These are phyloP conservation scores for Wallacemonas sp. DNA, from an alignment of 208 protist species.

Conservation along the genomic window DNA sequence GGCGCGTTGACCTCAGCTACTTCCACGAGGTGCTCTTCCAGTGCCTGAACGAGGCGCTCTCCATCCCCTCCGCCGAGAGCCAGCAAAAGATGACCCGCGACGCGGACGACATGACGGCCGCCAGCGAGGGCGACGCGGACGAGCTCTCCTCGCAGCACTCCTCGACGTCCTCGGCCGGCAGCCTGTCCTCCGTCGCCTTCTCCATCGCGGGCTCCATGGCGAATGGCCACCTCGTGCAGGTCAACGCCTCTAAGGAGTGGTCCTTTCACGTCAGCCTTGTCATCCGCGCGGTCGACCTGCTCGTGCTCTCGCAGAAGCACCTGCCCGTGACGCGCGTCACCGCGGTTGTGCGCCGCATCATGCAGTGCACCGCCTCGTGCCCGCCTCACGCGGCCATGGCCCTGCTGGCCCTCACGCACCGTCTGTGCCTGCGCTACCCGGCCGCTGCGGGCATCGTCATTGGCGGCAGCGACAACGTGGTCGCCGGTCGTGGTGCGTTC, in stretches of 20 bases:
- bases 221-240: conserved; percentile 72
- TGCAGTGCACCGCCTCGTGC: conserved; percentile 65
- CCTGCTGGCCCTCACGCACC: conserved; percentile 79
- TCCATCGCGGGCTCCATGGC: conserved; percentile 92
- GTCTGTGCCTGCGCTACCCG: conserved; percentile 82
- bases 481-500: conserved; percentile 83
- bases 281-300: conserved; percentile 85
- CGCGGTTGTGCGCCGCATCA: conserved; percentile 81
- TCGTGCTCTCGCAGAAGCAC: conserved; percentile 92
- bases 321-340: conserved; percentile 81
- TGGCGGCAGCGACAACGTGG: conserved; percentile 89
- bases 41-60: conserved; percentile 81
- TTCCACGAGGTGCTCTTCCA: conserved; percentile 91
- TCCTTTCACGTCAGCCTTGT: conserved; percentile 88
- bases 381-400: conserved; percentile 87
- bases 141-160: conserved; percentile 83
- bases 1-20: conserved; percentile 92
- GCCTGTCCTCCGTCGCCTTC: conserved; percentile 90
- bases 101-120: conserved; percentile 25
- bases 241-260: conserved; percentile 85
- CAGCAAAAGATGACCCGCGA: conserved; percentile 70
- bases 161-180: conserved; percentile 76
- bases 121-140: conserved; percentile 44
- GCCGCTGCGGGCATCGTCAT: conserved; percentile 78
- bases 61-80: conserved; percentile 60